Base-by-base conservation (phyloP, 1,284 basidiomycete genomes). In the Vanrija humicola region DNA sequence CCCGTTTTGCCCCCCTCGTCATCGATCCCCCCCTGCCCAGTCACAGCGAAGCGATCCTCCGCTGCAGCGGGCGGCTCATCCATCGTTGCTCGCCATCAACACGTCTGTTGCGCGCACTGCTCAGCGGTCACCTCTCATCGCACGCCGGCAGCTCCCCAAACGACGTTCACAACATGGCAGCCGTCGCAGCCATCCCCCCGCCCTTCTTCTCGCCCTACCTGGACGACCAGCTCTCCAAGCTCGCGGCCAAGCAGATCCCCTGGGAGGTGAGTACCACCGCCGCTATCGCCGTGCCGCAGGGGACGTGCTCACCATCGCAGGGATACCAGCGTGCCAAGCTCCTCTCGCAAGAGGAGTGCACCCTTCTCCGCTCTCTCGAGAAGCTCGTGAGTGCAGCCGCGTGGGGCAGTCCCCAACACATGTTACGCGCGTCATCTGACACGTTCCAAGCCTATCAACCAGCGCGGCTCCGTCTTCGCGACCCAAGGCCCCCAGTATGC, bases 251-350 rank as follows among this genome's bases (percentile, higher is more conserved):
- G 72, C 87, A 87, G 6, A 91, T 97, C 43, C 92, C 94, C 62
- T 98, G 94, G 94, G 94, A 97, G 85, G 92, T 94, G 56, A 59
- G 78, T 63, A 10, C 15, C n/a, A 21, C 7, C 8, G 1, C 3
- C 23, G 34, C 4, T 18, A 8, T 16, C 38, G 14, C 15, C 15
- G 34, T 14, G 34, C 34, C 34, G 34, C 34, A 34, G 12, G 34
- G 34, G 34, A 8, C 34, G 34, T 34, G 34, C 34, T 46, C 10
- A 51, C 51, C 52, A 39, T 19, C 50, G 29, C 68, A 90, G 88
- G 93, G 90, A 61, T 98, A 98, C 79, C 93, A 96, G 79, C 88
- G 95, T 59, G 93, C 92, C 46, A 92, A 88, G 57, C 84, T 95
- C 45, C 85, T 98, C 66, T 90, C 89, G 18, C 81, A 83, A 12